phyloP scores from a whole-genome alignment of 1,284 basidiomycete species.

The Cutaneotrichosporon sp. region DNA sequence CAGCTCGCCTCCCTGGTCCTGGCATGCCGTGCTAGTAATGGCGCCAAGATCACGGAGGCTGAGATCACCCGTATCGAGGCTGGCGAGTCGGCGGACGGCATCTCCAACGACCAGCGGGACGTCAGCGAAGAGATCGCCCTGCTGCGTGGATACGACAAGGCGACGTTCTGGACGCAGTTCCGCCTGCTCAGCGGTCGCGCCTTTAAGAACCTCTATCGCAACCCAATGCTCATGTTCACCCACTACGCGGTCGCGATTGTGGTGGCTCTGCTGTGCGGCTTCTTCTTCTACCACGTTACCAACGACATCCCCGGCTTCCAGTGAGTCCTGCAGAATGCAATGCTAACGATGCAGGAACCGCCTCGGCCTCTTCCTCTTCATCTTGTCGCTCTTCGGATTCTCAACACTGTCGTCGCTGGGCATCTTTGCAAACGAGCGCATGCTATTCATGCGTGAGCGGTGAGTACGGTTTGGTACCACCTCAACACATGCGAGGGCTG shows the following conservation, averaged over 20 bases:
- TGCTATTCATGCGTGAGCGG: slow-evolving; percentile 95
- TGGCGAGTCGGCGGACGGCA: slow-evolving; percentile 45
- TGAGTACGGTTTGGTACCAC: slow-evolving; percentile 56
- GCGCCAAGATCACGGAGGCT: slow-evolving; percentile 64
- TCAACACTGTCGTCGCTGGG: slow-evolving; percentile 90
- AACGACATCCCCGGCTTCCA: slow-evolving; percentile 95
- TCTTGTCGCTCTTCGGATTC: slow-evolving; percentile 91
- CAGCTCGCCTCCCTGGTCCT: slow-evolving; percentile 74
- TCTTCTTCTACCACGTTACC: slow-evolving; percentile 57
- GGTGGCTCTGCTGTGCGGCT: slow-evolving; percentile 67
- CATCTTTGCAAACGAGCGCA: slow-evolving; percentile 88
- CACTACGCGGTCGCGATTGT: slow-evolving; percentile 85
- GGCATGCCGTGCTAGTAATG: slow-evolving; percentile 67
- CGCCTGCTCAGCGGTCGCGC: slow-evolving; percentile 87
- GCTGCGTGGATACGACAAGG: slow-evolving; percentile 76
- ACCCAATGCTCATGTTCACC: slow-evolving; percentile 84
- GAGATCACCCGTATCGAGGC: slow-evolving; percentile 63
- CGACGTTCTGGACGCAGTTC: slow-evolving; percentile 86
- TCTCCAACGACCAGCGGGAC: slow-evolving; percentile 31
- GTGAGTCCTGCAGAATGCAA: slow-evolving; percentile 50
- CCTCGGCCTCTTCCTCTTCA: slow-evolving; percentile 91
- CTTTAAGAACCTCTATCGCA: slow-evolving; percentile 96
- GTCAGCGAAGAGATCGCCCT: slow-evolving; percentile 63
- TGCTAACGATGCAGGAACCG: slow-evolving; percentile 45
- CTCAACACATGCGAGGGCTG: no score